Percentiles rank a stretch among this genome's conserved stretches.
Conservation (phyloP, 2,329 filamentous ascomycete species). For the Knoxdaviesia capensis region DNA sequence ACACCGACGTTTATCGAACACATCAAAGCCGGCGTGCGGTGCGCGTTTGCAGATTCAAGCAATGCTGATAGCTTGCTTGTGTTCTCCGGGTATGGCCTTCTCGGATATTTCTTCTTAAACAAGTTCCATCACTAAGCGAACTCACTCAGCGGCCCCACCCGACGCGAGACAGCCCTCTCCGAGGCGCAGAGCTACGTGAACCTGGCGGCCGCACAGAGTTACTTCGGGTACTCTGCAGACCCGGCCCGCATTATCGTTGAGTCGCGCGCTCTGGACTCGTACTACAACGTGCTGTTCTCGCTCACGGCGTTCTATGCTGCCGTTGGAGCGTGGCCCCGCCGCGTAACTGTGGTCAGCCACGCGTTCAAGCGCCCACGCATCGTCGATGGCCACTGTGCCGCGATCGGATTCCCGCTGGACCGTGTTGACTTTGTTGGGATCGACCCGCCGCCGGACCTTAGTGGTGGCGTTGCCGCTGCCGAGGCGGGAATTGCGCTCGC, state of each 20-base stretch:
- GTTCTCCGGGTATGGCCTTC: slow-evolving; percentile 45
- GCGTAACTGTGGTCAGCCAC: slow-evolving; percentile 46
- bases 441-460: slow-evolving; percentile 44
- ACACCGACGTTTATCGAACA: slow-evolving; percentile 64
- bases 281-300: slow-evolving; percentile 66
- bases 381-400: slow-evolving; percentile 40
- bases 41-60: slow-evolving; percentile 28
- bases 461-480: slow-evolving; percentile 14
- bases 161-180: slow-evolving; percentile 29
- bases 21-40: slow-evolving; percentile 40
- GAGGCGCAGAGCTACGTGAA: slow-evolving; percentile 46
- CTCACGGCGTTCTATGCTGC: slow-evolving; percentile 27
- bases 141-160: slow-evolving; percentile 36
- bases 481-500: slow-evolving; percentile 19
- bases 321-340: slow-evolving; percentile 28
- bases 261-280: slow-evolving; percentile 61
- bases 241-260: slow-evolving; percentile 35
- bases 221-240: slow-evolving; percentile 18
- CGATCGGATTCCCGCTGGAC: slow-evolving; percentile 31
- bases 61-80: slow-evolving; percentile 30
- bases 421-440: slow-evolving; percentile 37
- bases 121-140: too few relatives aligned
- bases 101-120: not conserved
- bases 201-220: slow-evolving; percentile 23
- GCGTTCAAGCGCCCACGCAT: slow-evolving; percentile 47